These are phyloP conservation scores for Lyophyllum decastes DNA, from an alignment of 768 basidiomycete species.

Conservation along the genomic window DNA sequence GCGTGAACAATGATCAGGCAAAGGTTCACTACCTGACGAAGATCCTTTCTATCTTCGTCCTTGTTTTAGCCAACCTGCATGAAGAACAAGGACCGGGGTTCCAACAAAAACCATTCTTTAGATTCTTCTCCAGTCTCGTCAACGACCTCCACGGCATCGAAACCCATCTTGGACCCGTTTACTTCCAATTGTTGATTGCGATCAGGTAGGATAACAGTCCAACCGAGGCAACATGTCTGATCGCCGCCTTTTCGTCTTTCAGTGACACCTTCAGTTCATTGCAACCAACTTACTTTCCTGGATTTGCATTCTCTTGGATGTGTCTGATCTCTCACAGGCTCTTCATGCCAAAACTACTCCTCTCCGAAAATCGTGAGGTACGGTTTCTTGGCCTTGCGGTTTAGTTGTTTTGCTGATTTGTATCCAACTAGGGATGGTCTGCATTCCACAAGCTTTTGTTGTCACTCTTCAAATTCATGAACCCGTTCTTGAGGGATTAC, in stretches of 20 bases:
- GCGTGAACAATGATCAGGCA: constrained; percentile 89
- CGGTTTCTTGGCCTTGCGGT: constrained; percentile 5
- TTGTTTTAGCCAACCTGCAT: constrained; percentile 92
- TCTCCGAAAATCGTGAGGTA: constrained; percentile 88
- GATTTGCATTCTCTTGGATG: constrained; percentile 99
- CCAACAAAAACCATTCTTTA: constrained; percentile 97
- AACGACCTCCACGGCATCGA: constrained; percentile 91
- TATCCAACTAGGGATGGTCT: constrained; percentile 72
- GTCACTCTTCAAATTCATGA: constrained; percentile 93
- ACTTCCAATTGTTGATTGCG: constrained; percentile 84
- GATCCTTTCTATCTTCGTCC: constrained; percentile 95
- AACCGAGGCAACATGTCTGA: neutral
- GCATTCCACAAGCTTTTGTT: constrained; percentile 94
- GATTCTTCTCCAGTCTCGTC: constrained; percentile 96
- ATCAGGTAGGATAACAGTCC: constrained; percentile 62
- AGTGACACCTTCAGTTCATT: constrained; percentile 96
- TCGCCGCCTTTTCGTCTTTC: neutral
- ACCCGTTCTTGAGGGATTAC: constrained; percentile 84
- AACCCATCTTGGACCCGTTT: constrained; percentile 80
- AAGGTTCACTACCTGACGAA: constrained; percentile 97
- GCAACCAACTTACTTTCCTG: constrained; percentile 95
- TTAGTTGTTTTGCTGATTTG: constrained; percentile 7
- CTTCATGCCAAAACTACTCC: constrained; percentile 95
- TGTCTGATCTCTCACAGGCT: constrained; percentile 92
- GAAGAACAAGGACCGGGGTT: constrained; percentile 91